Evolutionary conservation across 2,329 filamentous ascomycete species (phyloP).

Genomic region (Pyrenophora graminea): DNA sequence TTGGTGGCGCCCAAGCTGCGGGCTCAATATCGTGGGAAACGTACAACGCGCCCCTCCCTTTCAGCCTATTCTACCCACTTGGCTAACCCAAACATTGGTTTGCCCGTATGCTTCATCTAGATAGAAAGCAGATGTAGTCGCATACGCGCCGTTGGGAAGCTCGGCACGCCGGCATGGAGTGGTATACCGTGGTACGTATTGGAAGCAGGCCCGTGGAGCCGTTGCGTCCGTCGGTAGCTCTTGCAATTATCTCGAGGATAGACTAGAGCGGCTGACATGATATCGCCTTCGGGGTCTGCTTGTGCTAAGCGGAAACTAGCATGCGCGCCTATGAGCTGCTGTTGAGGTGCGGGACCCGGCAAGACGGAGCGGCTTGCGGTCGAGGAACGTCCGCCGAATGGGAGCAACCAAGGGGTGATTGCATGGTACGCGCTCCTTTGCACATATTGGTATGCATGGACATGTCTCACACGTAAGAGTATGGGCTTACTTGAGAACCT

Average conservation of each 20-base stretch:
- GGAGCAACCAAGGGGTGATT: not conserved
- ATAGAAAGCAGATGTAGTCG: not conserved
- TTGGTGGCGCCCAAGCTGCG: slow-evolving; percentile 5
- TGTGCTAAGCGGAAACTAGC: slow-evolving; percentile 1
- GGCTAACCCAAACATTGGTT: slow-evolving; percentile 1
- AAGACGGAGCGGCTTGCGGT: slow-evolving; percentile 16
- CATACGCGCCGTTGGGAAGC: not conserved
- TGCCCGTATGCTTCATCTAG: slow-evolving; percentile 2
- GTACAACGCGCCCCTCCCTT: slow-evolving; percentile 5
- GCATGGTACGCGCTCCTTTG: not conserved
- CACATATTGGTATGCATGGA: not conserved
- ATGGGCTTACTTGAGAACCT: not conserved
- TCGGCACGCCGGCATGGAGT: slow-evolving; percentile 1
- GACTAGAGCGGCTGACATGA: not conserved
- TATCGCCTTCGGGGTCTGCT: not conserved
- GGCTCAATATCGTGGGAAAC: slow-evolving; percentile 9
- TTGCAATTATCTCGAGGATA: slow-evolving; percentile 1
- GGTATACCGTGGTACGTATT: not conserved
- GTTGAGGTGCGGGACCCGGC: slow-evolving; percentile 1
- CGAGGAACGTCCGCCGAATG: not conserved
- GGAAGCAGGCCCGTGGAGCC: slow-evolving; percentile 14
- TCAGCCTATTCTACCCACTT: slow-evolving; percentile 19
- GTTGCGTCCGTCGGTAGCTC: slow-evolving; percentile 1
- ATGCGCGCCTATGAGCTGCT: not conserved
- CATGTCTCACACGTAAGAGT: not conserved